These are phyloP conservation scores for Mayamaea pseudoterrestris DNA, from an alignment of 108 stramenopile genomes.

Conservation along the genomic window DNA sequence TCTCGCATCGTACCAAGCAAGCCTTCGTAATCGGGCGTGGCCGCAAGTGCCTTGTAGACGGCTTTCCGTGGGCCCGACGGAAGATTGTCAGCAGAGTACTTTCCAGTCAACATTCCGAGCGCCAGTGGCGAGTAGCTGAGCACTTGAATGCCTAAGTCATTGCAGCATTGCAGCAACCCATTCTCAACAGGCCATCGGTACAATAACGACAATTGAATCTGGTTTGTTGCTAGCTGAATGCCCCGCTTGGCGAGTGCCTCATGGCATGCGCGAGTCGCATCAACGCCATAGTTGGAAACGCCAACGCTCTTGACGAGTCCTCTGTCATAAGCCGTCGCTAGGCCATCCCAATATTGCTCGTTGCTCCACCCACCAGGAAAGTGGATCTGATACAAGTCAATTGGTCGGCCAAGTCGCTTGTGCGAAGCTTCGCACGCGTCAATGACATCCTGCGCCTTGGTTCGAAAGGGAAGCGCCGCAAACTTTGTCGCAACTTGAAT, in stretches of 20 bases:
- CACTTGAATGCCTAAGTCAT: conserved; percentile 51
- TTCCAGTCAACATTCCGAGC: conserved; percentile 56
- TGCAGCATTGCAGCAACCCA: conserved; percentile 44
- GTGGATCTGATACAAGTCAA: conserved; percentile 83
- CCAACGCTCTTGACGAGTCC: conserved; percentile 58
- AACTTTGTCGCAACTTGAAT: conserved; percentile 67
- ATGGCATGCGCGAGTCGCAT: conserved; percentile 51
- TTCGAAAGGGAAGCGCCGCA: conserved; percentile 67
- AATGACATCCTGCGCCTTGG: conserved; percentile 43
- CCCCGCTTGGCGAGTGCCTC: conserved; percentile 39
- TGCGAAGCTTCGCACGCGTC: conserved; percentile 61
- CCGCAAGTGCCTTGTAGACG: conserved; percentile 27
- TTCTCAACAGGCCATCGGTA: conserved; percentile 50
- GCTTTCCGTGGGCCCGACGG: conserved; percentile 39
- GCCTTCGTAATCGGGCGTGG: conserved; percentile 22
- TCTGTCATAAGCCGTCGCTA: conserved; percentile 45
- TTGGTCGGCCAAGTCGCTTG: conserved; percentile 43
- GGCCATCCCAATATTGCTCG: conserved; percentile 68
- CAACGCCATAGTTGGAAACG: conserved; percentile 60
- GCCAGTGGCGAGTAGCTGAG: conserved; percentile 56
- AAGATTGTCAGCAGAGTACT: conserved; percentile 24
- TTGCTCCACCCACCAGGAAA: conserved; percentile 63
- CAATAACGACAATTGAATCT: conserved; percentile 50
- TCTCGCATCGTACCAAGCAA: conserved; percentile 27
- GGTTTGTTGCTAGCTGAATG: conserved; percentile 47